Percentiles rank a stretch among this genome's conserved stretches.
Conservation (phyloP, 2,329 filamentous ascomycete species). For the Davidsoniella eucalypti region DNA sequence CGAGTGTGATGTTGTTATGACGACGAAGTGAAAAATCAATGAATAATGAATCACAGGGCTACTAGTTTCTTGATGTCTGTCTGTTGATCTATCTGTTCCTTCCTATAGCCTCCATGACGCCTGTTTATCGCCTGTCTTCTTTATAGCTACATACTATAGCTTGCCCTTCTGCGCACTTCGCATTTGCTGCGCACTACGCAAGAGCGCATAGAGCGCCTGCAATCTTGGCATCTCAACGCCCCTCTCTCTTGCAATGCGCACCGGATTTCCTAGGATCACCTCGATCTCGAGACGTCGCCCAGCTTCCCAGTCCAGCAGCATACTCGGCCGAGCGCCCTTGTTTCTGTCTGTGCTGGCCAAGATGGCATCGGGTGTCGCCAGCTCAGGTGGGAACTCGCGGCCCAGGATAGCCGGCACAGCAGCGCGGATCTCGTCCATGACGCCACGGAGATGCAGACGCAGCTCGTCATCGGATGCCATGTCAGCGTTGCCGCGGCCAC, state of each 20-base stretch:
- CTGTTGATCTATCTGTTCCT: not conserved
- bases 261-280: conserved; percentile 55
- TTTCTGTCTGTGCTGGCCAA: conserved; percentile 47
- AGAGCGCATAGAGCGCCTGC: conserved; percentile 49
- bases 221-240: conserved; percentile 50
- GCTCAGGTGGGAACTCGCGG: conserved; percentile 36
- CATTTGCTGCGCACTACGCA: conserved; percentile 43
- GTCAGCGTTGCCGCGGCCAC: conserved; percentile 45
- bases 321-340: conserved; percentile 45
- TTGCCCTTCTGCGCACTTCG: conserved; percentile 22
- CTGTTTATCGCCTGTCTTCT: no score
- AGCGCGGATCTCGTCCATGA: conserved; percentile 54
- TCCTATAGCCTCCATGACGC: not conserved
- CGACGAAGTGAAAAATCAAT: not conserved
- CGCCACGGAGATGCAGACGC: conserved; percentile 40
- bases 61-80: not conserved
- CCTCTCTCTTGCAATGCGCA: conserved; percentile 43
- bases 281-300: conserved; percentile 52
- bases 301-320: conserved; percentile 55
- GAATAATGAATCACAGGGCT: not conserved
- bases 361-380: conserved; percentile 47
- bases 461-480: conserved; percentile 51
- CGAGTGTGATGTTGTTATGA: not conserved
- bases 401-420: conserved; percentile 48
- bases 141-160: not conserved